These are phyloP conservation scores for Candida glucosophila DNA, from an alignment of 1,139 yeast species.

Conservation along the genomic window DNA sequence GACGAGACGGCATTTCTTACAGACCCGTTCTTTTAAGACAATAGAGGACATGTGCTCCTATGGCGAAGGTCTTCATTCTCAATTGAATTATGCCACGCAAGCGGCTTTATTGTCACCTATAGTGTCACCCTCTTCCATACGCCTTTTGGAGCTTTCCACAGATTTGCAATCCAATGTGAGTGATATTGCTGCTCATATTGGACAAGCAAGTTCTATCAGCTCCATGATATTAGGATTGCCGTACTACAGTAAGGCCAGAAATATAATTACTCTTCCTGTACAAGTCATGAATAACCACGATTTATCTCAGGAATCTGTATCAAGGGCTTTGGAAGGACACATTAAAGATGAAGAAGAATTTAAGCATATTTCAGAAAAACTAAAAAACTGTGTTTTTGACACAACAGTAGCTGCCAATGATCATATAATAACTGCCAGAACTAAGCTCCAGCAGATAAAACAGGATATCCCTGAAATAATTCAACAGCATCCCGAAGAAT, in stretches of 20 bases:
- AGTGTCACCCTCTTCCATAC: conserved; percentile 49
- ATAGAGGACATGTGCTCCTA: conserved; percentile 59
- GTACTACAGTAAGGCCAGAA: conserved; percentile 46
- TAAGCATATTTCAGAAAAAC: conserved; percentile 22
- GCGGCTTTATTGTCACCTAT: conserved; percentile 51
- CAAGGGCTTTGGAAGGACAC: conserved; percentile 44
- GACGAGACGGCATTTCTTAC: conserved; percentile 48
- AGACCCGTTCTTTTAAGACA: conserved; percentile 34
- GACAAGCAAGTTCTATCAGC: conserved; percentile 73
- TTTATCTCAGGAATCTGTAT: conserved; percentile 57
- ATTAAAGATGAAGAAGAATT: conserved; percentile 14
- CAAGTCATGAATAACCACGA: conserved; percentile 47
- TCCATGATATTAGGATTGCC: conserved; percentile 54
- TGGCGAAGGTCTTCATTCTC: conserved; percentile 78
- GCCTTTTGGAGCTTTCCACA: conserved; percentile 39
- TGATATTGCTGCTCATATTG: conserved; percentile 73
- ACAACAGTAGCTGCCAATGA: conserved; percentile 75
- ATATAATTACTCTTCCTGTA: conserved; percentile 53
- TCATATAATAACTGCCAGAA: conserved; percentile 62
- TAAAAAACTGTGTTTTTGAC: conserved; percentile 59
- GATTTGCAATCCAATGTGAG: conserved; percentile 35
- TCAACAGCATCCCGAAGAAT: conserved; percentile 14
- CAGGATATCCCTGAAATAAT: conserved; percentile 23
- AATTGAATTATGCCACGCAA: conserved; percentile 60
- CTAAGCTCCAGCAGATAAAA: conserved; percentile 35